These are phyloP conservation scores for Chaetomium sp. DNA, from an alignment of 2,329 filamentous ascomycete genomes.

Conservation along the genomic window DNA sequence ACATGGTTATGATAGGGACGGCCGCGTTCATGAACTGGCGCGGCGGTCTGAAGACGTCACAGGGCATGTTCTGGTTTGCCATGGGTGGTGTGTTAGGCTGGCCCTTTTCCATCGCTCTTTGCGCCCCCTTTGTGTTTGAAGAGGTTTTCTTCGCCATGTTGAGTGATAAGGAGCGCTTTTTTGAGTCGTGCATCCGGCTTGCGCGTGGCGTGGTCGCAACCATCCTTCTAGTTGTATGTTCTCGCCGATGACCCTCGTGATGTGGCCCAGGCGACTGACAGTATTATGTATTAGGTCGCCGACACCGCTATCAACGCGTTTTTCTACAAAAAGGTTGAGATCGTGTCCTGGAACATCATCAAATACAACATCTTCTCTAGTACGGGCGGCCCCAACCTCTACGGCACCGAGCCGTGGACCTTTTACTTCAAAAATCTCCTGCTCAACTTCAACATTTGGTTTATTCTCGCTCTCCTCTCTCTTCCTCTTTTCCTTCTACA, in stretches of 20 bases:
- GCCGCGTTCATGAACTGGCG: conserved; percentile 88
- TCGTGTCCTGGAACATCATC: conserved; percentile 89
- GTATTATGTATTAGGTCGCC: conserved; percentile 43
- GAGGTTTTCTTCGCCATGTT: conserved; percentile 56
- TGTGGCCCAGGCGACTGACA: conserved; percentile 16
- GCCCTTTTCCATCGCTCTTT: conserved; percentile 85
- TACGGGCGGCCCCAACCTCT: conserved; percentile 78
- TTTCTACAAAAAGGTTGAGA: conserved; percentile 72
- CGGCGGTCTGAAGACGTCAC: conserved; percentile 69
- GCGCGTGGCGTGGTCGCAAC: conserved; percentile 61
- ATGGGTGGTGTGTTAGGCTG: conserved; percentile 81
- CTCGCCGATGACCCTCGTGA: neutral
- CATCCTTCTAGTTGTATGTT: conserved; percentile 60
- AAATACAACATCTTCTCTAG: conserved; percentile 90
- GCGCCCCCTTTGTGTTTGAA: conserved; percentile 73
- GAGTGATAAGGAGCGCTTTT: conserved; percentile 51
- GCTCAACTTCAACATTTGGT: conserved; percentile 95
- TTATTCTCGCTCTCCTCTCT: conserved; percentile 67
- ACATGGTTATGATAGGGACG: conserved; percentile 77
- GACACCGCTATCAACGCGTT: conserved; percentile 71
- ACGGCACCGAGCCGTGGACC: conserved; percentile 93
- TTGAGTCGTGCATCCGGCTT: conserved; percentile 54
- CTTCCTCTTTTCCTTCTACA: conserved; percentile 72
- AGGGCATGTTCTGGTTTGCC: conserved; percentile 87
- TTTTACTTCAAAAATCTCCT: conserved; percentile 90